A percentile compares a stretch with the other conserved stretches of the same genome.
These are phyloP conservation scores for Psilocybe azurescens DNA, from an alignment of 768 basidiomycete species.

Conservation along the genomic window DNA sequence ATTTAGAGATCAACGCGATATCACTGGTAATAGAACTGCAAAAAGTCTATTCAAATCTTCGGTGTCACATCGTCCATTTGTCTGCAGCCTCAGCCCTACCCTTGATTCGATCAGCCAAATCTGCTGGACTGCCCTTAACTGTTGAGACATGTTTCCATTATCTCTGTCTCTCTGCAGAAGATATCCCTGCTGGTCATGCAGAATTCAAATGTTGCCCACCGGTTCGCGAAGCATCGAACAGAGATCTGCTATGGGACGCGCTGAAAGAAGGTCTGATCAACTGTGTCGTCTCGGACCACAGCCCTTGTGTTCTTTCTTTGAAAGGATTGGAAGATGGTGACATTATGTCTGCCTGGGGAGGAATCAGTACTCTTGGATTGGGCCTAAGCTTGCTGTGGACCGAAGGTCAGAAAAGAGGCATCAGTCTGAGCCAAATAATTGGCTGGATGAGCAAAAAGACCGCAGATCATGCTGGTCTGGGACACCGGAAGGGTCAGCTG, in stretches of 20 bases:
- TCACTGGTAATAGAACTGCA: conserved; percentile 74
- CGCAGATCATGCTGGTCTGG: conserved; percentile 81
- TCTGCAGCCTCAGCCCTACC: conserved; percentile 86
- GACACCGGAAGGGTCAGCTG: conserved; percentile 72
- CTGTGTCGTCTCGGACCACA: conserved; percentile 95
- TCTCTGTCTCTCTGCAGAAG: conserved; percentile 74
- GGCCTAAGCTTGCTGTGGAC: conserved; percentile 92
- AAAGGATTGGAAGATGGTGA: conserved; percentile 82
- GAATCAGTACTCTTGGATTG: conserved; percentile 89
- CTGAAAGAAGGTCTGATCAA: conserved; percentile 85
- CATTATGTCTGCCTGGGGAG: conserved; percentile 94
- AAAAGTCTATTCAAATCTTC: conserved; percentile 63
- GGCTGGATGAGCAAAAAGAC: conserved; percentile 79
- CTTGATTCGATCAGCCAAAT: conserved; percentile 70
- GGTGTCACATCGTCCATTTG: conserved; percentile 95
- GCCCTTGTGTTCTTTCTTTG: conserved; percentile 83
- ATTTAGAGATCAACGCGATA: conserved; percentile 84
- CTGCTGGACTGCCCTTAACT: conserved; percentile 71
- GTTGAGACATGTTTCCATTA: conserved; percentile 99
- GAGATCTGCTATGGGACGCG: conserved; percentile 81
- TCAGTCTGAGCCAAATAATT: conserved; percentile 65
- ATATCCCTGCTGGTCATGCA: conserved; percentile 76
- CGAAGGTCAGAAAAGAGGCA: conserved; percentile 66
- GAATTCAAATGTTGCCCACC: conserved; percentile 98
- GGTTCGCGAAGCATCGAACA: conserved; percentile 76